Evolutionary conservation across 2,329 filamentous ascomycete species (phyloP), one percentile per base, ranked within the genome.

Genomic region (Colletotrichum neosansevieriae): DNA sequence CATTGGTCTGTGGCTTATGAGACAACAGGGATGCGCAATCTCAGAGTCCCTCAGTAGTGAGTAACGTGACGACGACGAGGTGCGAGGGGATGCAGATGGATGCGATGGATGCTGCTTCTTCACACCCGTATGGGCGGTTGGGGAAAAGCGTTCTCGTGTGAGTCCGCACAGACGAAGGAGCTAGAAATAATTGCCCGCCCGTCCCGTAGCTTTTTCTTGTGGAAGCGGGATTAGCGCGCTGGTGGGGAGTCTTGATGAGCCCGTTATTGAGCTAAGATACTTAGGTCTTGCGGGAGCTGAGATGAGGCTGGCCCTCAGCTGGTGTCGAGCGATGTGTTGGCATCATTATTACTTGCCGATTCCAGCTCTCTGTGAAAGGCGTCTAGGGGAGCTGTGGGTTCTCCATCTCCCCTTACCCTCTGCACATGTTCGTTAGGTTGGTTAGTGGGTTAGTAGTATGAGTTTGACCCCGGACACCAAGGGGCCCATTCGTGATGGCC

Each of bases 31-130:
- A 73, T 76, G 70, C 69, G 68, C 68, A 56, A 40, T 60, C 57
- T 63, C 40, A 51, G 15, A 32, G 38, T 29, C 19, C 34, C 36
- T 44, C 24, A 44, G 71, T 64, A 73, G 68, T 71, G 68, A 75
- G 76, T 76, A 79, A 78, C 75, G 76, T 79, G 78, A 80, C 71
- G 72, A 59, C 64, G 64, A 59, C 67, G 68, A 71, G 73, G 74
- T 76, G 74, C 75, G 74, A 75, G 29, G 29, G 49, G 9, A 53
- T n/a, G 65, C 51, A 15, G 49, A 34, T 63, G 62, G 63, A 57
- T 50, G 59, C 63, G 29, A 29, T 29, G 29, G 29, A 29, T 29
- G 29, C 29, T 29, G 53, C 42, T 67, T 42, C 21, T 63, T 62
- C 67, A 68, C 63, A 63, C 40, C 57, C 49, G 44, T 19, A 49